phyloP scores from a whole-genome alignment of 306 rosid species.

The Boehmeria nivea region DNA sequence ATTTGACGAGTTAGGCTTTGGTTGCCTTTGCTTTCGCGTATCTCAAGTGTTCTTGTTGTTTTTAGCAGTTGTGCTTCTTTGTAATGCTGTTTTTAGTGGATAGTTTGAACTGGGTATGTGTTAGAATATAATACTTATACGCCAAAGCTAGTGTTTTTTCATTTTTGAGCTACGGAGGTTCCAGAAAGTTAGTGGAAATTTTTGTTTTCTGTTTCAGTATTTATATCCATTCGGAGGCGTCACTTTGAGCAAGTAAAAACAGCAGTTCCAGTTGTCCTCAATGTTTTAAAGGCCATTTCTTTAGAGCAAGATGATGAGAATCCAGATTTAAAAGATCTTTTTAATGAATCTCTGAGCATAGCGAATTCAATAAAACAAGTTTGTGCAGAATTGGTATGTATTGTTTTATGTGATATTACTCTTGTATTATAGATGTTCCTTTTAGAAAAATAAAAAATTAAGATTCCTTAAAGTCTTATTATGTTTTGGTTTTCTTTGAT shows the following conservation, averaged over 20 bases:
- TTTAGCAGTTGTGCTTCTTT: neutral
- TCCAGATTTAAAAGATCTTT: conserved; percentile 38
- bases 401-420: conserved; percentile 15
- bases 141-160: conserved; percentile 13
- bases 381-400: conserved; percentile 60
- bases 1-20: too few species aligned
- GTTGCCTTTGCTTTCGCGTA: too few species aligned
- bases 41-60: too few species aligned
- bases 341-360: conserved; percentile 48
- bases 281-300: conserved; percentile 53
- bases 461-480: conserved; percentile 17
- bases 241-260: conserved; percentile 72
- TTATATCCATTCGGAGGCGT: conserved; percentile 67
- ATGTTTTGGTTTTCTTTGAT: conserved; percentile 13
- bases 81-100: conserved; percentile 5
- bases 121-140: conserved; percentile 14
- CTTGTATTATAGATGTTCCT: conserved; percentile 15
- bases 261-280: conserved; percentile 59
- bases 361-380: conserved; percentile 61
- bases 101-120: conserved; percentile 1
- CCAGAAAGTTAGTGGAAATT: conserved; percentile 12
- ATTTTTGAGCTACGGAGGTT: conserved; percentile 8
- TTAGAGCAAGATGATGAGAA: conserved; percentile 43
- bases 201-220: conserved; percentile 47
- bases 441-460: too few species aligned